Percentiles rank a stretch among this genome's conserved stretches.
Conservation (phyloP, 2,329 filamentous ascomycete species). For the Aaosphaeria arxii region DNA sequence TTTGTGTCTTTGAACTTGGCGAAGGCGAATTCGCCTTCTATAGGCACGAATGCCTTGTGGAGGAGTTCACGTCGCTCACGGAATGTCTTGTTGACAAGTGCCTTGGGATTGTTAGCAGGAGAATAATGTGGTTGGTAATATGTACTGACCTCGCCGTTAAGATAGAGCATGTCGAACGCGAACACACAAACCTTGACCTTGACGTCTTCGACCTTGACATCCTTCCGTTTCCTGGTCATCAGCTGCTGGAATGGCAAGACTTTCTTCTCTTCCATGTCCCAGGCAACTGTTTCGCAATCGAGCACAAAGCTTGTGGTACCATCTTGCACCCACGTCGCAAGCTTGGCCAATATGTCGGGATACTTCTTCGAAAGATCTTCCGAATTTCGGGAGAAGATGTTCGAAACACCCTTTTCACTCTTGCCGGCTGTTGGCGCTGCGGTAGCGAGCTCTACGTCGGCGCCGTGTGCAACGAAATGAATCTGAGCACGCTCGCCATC, state of each 20-base stretch:
- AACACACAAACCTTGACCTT: conserved; percentile 97
- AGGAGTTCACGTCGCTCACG: conserved; percentile 79
- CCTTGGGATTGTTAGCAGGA: conserved; percentile 34
- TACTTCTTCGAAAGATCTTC: conserved; percentile 98
- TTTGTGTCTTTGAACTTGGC: conserved; percentile 83
- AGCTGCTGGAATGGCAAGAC: conserved; percentile 95
- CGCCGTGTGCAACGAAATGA: conserved; percentile 86
- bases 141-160: conserved; percentile 73
- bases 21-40: conserved; percentile 89
- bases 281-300: conserved; percentile 97
- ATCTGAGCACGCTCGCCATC: conserved; percentile 98
- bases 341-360: conserved; percentile 86
- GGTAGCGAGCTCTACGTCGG: conserved; percentile 64
- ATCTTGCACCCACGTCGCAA: conserved; percentile 83
- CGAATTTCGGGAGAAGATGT: conserved; percentile 96
- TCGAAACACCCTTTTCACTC: conserved; percentile 70
- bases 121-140: not conserved
- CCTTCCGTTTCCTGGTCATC: conserved; percentile 97
- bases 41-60: conserved; percentile 66
- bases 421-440: conserved; percentile 60
- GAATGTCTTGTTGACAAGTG: conserved; percentile 82
- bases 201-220: conserved; percentile 91
- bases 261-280: conserved; percentile 94
- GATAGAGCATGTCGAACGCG: conserved; percentile 89
- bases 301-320: conserved; percentile 93